phyloP scores from a whole-genome alignment of 2,329 filamentous ascomycete genomes.

The Blumeria graminis region DNA sequence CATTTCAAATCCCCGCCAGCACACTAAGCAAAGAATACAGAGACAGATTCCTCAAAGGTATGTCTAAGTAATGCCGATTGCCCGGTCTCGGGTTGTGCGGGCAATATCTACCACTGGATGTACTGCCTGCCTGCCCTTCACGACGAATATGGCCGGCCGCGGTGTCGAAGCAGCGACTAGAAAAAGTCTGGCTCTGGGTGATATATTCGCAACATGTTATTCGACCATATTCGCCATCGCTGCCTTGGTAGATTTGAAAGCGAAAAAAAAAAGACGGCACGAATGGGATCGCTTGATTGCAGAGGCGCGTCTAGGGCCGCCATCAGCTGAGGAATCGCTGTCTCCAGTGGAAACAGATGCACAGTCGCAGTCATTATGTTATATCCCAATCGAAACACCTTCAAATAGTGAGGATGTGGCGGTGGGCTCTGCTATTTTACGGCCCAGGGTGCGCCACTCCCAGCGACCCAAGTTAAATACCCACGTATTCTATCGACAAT shows the following conservation, averaged over 20 bases:
- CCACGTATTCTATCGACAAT: not conserved
- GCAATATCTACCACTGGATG: slow-evolving; percentile 36
- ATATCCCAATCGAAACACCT: not conserved
- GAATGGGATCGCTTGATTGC: slow-evolving; percentile 38
- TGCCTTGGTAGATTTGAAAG: slow-evolving; percentile 33
- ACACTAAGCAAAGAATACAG: not conserved
- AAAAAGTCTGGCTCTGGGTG: slow-evolving; percentile 24
- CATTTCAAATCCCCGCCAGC: not conserved
- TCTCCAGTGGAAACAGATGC: not conserved
- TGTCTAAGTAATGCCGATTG: slow-evolving; percentile 32
- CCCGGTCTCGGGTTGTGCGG: slow-evolving; percentile 44
- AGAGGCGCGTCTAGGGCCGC: slow-evolving; percentile 18
- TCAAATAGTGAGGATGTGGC: not conserved
- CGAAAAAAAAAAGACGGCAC: slow-evolving; percentile 30
- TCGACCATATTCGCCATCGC: slow-evolving; percentile 42
- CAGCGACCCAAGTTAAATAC: not conserved
- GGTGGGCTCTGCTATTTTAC: not conserved
- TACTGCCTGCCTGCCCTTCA: slow-evolving; percentile 30
- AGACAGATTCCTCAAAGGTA: not conserved
- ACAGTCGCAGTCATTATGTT: not conserved
- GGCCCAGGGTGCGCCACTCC: not conserved
- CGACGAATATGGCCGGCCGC: slow-evolving; percentile 24
- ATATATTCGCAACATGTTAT: slow-evolving; percentile 41
- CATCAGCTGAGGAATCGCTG: not conserved
- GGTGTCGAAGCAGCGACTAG: slow-evolving; percentile 24